Conservation (phyloP, 805 yeast genomes). For the Metschnikowia proteae region DNA sequence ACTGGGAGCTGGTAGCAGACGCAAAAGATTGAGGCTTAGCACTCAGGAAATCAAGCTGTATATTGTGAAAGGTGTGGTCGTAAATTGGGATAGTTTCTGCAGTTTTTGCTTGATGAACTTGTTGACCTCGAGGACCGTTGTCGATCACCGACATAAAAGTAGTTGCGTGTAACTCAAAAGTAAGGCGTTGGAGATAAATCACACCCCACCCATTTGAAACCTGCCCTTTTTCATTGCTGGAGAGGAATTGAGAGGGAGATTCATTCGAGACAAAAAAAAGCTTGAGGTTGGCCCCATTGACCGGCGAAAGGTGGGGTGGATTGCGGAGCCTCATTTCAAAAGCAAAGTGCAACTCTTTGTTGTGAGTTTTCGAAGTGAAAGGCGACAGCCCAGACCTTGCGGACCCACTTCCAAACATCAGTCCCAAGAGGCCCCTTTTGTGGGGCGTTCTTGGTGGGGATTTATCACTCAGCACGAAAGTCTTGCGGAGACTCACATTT, state of each 20-base stretch:
- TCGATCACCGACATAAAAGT: constrained; percentile 24
- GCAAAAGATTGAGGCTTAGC: constrained; percentile 26
- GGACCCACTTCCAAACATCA: constrained; percentile 9
- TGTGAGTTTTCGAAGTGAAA: constrained; percentile 2
- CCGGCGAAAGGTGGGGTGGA: constrained; percentile 47
- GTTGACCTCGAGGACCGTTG: constrained; percentile 19
- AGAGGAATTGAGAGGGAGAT: constrained; percentile 29
- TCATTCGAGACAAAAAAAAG: constrained; percentile 27
- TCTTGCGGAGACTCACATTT: constrained; percentile 27
- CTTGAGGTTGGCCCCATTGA: constrained; percentile 34
- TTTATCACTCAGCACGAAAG: constrained; percentile 25
- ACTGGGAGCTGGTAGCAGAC: constrained; percentile 19
- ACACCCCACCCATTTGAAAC: constrained; percentile 47
- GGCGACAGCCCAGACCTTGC: constrained; percentile 1
- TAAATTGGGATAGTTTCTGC: constrained; percentile 27
- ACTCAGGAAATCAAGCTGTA: constrained; percentile 38
- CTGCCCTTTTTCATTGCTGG: constrained; percentile 32
- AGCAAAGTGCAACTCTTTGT: constrained; percentile 33
- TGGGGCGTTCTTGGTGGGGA: constrained; percentile 9
- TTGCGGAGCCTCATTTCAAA: constrained; percentile 49
- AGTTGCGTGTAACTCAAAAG: constrained; percentile 27
- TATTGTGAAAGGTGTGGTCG: constrained; percentile 31
- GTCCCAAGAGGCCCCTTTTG: constrained; percentile 9
- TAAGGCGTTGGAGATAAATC: constrained; percentile 40
- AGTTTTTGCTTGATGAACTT: constrained; percentile 26